Percentiles rank a stretch among this genome's conserved stretches.
Evolutionary conservation across 352 stramenopile species (phyloP).

Genomic region (Pythium chondricola): DNA sequence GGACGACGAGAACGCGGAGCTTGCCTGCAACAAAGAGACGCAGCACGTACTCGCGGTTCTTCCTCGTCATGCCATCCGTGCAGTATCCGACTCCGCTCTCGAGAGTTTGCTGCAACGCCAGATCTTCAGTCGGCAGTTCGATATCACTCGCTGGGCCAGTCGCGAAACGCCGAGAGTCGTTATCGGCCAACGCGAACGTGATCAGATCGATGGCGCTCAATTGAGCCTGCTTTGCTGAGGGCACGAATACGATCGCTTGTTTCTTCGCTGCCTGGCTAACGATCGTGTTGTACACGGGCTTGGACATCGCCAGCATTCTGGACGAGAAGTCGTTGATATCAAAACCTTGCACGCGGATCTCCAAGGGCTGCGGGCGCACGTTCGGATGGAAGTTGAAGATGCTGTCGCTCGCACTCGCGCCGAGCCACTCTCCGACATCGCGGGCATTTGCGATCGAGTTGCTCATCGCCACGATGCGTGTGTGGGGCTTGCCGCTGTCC

Average conservation of each 20-base stretch:
- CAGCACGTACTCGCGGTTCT: conserved; percentile 89
- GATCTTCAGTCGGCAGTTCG: conserved; percentile 74
- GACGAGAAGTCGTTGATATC: conserved; percentile 96
- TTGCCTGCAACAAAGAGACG: conserved; percentile 82
- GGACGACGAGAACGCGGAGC: conserved; percentile 92
- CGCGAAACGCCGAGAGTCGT: conserved; percentile 68
- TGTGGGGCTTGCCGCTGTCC: conserved; percentile 28
- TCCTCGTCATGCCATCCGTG: conserved; percentile 89
- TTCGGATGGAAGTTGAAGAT: conserved; percentile 95
- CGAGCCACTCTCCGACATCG: conserved; percentile 98
- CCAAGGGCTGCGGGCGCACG: conserved; percentile 93
- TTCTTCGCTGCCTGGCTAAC: conserved; percentile 82
- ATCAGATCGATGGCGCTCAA: conserved; percentile 98
- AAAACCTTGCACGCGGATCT: conserved; percentile 97
- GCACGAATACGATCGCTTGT: conserved; percentile 95
- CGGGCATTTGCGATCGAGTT: conserved; percentile 96
- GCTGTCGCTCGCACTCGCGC: conserved; percentile 86
- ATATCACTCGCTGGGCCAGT: conserved; percentile 7
- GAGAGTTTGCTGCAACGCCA: conserved; percentile 92
- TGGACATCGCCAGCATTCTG: conserved; percentile 97
- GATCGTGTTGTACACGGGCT: conserved; percentile 96
- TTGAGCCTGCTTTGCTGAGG: conserved; percentile 96
- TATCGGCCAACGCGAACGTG: conserved; percentile 91
- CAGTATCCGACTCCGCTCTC: conserved; percentile 94
- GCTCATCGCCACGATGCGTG: conserved; percentile 93